These are phyloP conservation scores for Aspergillus aculeatinus DNA, from an alignment of 2,329 filamentous ascomycete genomes.

Conservation along the genomic window DNA sequence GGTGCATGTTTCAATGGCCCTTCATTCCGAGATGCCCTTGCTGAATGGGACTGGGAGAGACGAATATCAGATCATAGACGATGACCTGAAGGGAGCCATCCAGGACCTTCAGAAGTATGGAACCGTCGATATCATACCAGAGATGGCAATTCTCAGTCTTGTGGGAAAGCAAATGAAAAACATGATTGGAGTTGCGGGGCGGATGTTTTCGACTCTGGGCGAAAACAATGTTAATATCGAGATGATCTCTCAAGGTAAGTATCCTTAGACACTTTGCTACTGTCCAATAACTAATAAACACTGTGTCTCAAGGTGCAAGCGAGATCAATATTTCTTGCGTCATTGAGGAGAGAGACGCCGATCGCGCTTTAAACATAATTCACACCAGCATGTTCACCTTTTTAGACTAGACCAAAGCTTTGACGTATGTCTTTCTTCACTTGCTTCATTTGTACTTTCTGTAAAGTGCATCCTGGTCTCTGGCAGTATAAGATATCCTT, in stretches of 20 bases:
- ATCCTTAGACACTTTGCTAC: not conserved
- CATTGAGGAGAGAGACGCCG: constrained; percentile 86
- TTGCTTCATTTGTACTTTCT: constrained; percentile 1
- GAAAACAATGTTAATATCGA: constrained; percentile 96
- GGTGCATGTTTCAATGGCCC: constrained; percentile 95
- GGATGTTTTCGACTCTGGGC: constrained; percentile 92
- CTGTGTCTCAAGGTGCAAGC: constrained; percentile 68
- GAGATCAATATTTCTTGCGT: constrained; percentile 99
- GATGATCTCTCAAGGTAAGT: constrained; percentile 95
- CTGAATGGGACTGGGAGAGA: constrained; percentile 49
- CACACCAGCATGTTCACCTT: constrained; percentile 98
- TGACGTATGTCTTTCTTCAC: not conserved
- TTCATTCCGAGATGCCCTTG: constrained; percentile 72
- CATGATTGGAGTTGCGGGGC: constrained; percentile 89
- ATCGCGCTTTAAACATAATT: constrained; percentile 90
- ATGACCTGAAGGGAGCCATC: constrained; percentile 64
- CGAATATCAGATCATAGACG: constrained; percentile 56
- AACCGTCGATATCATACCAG: constrained; percentile 81
- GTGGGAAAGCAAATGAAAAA: constrained; percentile 97
- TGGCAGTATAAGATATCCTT: constrained; percentile 20
- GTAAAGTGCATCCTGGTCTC: constrained; percentile 10
- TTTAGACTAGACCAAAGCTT: constrained; percentile 60
- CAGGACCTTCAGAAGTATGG: constrained; percentile 76
- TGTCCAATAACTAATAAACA: constrained; percentile 16
- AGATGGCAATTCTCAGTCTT: constrained; percentile 94